phyloP scores from a whole-genome alignment of 176 grass and related monocot genomes.

The Alopecurus myosuroides region DNA sequence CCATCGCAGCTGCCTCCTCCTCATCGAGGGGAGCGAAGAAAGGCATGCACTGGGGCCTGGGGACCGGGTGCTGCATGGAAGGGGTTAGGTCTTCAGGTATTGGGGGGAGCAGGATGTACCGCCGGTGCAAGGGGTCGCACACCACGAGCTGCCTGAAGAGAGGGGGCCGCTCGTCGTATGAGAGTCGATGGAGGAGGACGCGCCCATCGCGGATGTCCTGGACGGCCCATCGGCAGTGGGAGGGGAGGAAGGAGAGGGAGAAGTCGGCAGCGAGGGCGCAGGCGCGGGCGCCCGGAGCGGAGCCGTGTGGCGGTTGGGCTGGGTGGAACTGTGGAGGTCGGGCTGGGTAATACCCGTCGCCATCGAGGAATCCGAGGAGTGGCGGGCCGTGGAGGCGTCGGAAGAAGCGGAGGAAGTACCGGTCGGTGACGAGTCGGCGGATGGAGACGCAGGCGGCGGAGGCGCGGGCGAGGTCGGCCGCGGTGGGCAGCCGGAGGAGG shows the following conservation, averaged over 20 bases:
- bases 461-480: too few species aligned
- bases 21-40: not conserved
- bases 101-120: not conserved
- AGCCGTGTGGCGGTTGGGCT: not conserved
- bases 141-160: not conserved
- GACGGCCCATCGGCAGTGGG: not conserved
- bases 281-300: too few species aligned
- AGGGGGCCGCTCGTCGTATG: not conserved
- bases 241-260: not conserved
- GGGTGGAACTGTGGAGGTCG: too few species aligned
- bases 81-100: not conserved
- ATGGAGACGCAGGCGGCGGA: too few species aligned
- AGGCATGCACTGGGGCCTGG: too few species aligned
- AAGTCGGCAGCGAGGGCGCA: not conserved
- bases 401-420: too few species aligned
- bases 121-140: not conserved
- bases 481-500: too few species aligned
- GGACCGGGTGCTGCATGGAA: not conserved
- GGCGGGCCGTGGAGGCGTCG: too few species aligned
- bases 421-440: too few species aligned
- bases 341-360: too few species aligned
- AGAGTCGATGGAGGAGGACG: not conserved
- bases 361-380: too few species aligned
- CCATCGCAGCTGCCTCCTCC: not conserved
- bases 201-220: not conserved